phyloP scores from a whole-genome alignment of 352 stramenopile species.

The Phytopythium litorale region DNA sequence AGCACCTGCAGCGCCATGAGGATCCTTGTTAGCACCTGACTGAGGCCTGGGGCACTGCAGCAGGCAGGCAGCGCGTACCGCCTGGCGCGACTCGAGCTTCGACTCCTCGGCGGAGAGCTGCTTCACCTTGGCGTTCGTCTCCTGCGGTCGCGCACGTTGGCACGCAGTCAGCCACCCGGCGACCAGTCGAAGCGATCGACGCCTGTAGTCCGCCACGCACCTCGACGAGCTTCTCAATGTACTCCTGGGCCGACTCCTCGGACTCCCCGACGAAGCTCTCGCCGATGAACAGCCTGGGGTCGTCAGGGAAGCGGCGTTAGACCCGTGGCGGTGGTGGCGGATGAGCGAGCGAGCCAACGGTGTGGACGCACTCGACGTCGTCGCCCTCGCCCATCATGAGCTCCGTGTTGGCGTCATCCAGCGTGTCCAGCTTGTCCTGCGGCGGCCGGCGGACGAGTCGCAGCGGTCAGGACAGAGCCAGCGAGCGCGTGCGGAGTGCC shows the following conservation, averaged over 20 bases:
- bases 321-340: not conserved
- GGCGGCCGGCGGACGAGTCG: too few species aligned
- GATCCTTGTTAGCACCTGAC: not conserved
- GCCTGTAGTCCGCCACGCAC: constrained; percentile 14
- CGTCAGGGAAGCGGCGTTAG: not conserved
- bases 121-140: constrained; percentile 74
- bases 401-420: constrained; percentile 97
- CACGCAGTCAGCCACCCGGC: not conserved
- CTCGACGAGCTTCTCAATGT: constrained; percentile 90
- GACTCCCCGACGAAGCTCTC: constrained; percentile 94
- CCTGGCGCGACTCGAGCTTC: constrained; percentile 88
- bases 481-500: not conserved
- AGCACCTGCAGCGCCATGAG: constrained; percentile 33
- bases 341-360: not conserved
- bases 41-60: not conserved
- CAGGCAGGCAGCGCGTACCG: constrained; percentile 28
- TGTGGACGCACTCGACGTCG: constrained; percentile 53
- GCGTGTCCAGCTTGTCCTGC: constrained; percentile 92
- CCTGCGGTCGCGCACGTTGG: constrained; percentile 16
- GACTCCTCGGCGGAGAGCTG: constrained; percentile 83
- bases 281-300: constrained; percentile 86
- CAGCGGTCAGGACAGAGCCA: not conserved
- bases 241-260: constrained; percentile 94
- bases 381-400: constrained; percentile 95
- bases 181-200: not conserved